phyloP scores from a whole-genome alignment of 768 basidiomycete species.

The Tricholoma sp. region DNA sequence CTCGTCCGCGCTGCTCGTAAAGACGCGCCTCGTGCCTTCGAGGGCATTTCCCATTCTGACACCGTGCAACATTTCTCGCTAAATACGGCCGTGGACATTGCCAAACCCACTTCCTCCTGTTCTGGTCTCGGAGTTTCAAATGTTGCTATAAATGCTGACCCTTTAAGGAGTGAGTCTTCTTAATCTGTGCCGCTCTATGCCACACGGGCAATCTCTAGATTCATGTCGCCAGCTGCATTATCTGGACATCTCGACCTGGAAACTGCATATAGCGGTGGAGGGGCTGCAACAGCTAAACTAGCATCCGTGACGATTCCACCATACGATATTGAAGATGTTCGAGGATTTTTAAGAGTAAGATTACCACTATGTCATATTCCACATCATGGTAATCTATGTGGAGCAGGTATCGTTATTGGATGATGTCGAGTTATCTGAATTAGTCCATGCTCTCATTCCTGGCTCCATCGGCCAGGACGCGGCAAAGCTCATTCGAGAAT shows the following conservation, averaged over 20 bases:
- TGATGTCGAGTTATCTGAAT: not conserved
- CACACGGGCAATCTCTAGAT: not conserved
- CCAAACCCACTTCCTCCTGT: not conserved
- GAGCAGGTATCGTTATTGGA: not conserved
- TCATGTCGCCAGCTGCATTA: not conserved
- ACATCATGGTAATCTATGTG: not conserved
- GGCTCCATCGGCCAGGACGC: not conserved
- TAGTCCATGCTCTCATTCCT: not conserved
- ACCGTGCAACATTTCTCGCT: not conserved
- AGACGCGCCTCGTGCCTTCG: not conserved
- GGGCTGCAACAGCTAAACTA: not conserved
- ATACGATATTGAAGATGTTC: not conserved
- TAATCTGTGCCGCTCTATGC: too few relatives aligned
- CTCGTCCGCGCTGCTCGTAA: not conserved
- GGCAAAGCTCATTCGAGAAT: not conserved
- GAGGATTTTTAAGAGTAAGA: not conserved
- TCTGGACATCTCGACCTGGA: not conserved
- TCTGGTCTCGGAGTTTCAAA: not conserved
- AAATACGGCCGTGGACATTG: not conserved
- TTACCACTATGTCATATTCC: not conserved
- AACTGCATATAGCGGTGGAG: not conserved
- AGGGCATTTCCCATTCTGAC: not conserved
- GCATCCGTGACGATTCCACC: not conserved
- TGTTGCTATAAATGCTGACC: too few relatives aligned
- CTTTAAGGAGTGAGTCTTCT: too few relatives aligned